Evolutionary conservation across 352 stramenopile species (phyloP).

Genomic region (Phytophthora chlamydospora): DNA sequence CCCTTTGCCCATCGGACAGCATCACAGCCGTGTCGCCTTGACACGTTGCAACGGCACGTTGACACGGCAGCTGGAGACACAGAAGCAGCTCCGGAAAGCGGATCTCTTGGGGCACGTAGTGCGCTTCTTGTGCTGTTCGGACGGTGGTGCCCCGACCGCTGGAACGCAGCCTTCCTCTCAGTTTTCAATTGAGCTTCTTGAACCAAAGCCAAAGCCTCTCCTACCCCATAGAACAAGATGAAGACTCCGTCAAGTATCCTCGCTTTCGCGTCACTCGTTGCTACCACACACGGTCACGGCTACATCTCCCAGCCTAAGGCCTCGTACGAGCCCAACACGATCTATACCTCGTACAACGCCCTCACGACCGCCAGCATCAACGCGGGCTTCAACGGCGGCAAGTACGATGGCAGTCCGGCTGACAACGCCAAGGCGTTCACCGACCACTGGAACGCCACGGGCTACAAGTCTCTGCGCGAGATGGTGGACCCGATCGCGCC

Average conservation of each 20-base stretch:
- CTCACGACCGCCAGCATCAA: constrained; percentile 34
- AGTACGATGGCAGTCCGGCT: constrained; percentile 33
- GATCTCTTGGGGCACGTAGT: constrained; percentile 1
- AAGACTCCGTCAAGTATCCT: constrained; percentile 14
- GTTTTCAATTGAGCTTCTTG: constrained; percentile 11
- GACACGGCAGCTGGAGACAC: constrained; percentile 6
- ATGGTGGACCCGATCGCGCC: constrained; percentile 38
- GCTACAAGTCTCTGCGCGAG: constrained; percentile 38
- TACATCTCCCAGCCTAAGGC: constrained; percentile 35
- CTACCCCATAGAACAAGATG: constrained; percentile 12
- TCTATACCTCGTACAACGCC: constrained; percentile 35
- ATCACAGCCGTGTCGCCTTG: background rate
- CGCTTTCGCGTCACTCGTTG: constrained; percentile 11
- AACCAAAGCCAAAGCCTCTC: constrained; percentile 2
- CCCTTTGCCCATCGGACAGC: background rate
- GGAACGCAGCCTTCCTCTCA: constrained; percentile 3
- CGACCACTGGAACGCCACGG: constrained; percentile 29
- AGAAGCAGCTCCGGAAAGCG: no score
- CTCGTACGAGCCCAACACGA: constrained; percentile 29
- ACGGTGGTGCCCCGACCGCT: constrained; percentile 11
- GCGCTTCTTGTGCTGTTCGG: constrained; percentile 13
- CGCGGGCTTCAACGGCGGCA: constrained; percentile 27
- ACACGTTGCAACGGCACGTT: constrained; percentile 7
- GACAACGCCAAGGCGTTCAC: constrained; percentile 39
- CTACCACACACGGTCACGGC: constrained; percentile 25